Conservation (phyloP, 2,329 filamentous ascomycete species). For the Penicillium sp. region DNA sequence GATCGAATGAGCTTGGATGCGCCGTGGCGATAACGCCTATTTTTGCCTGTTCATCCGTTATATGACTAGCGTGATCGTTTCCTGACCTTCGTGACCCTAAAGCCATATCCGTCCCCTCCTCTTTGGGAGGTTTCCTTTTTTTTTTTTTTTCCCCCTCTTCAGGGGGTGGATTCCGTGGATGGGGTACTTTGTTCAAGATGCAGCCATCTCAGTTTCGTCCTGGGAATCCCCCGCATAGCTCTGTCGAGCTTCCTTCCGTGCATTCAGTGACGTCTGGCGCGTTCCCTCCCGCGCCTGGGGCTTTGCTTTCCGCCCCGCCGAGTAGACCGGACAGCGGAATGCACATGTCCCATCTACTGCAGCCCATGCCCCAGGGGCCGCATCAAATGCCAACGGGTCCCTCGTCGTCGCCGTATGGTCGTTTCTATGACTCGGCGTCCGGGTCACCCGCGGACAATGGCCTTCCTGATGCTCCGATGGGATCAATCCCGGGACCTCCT, state of each 20-base stretch:
- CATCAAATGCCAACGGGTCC: slow-evolving; percentile 13
- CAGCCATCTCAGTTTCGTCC: slow-evolving; percentile 35
- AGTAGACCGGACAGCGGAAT: slow-evolving; percentile 41
- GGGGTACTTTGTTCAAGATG: slow-evolving; percentile 23
- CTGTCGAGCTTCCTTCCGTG: slow-evolving; percentile 37
- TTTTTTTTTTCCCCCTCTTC: neutral
- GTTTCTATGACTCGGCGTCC: slow-evolving; percentile 41
- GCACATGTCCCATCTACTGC: slow-evolving; percentile 43
- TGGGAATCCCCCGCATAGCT: slow-evolving; percentile 24
- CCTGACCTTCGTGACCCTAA: neutral
- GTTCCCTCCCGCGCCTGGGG: slow-evolving; percentile 28
- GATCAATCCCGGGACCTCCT: slow-evolving; percentile 40
- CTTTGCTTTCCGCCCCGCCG: slow-evolving; percentile 37
- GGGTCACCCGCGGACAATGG: slow-evolving; percentile 41
- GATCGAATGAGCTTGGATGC: neutral
- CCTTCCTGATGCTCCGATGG: slow-evolving; percentile 36
- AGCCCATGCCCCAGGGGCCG: slow-evolving; percentile 33
- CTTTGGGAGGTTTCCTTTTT: neutral
- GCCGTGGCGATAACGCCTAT: neutral
- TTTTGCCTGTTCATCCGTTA: neutral
- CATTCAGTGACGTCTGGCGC: slow-evolving; percentile 36
- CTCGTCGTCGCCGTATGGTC: slow-evolving; percentile 32
- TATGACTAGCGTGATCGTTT: neutral
- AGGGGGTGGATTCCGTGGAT: neutral
- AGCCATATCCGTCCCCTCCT: neutral